Percentiles rank a stretch among this genome's conserved stretches.
Evolutionary conservation across 2,329 filamentous ascomycete species (phyloP).

Genomic region (Penicillium sp.): DNA sequence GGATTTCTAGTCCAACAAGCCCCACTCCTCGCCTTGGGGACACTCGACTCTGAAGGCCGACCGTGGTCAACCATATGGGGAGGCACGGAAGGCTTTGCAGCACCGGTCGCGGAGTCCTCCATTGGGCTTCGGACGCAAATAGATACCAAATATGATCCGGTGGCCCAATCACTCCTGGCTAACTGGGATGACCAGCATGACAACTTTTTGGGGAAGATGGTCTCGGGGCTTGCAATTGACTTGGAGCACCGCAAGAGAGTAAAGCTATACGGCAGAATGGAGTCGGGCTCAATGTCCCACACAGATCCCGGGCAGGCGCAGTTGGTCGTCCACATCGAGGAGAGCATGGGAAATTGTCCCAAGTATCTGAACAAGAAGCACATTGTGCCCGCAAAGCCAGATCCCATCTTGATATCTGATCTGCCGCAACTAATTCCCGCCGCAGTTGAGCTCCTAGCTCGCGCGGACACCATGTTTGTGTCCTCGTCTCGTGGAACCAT

Average conservation of each 20-base stretch:
- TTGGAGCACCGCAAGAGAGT: constrained; percentile 68
- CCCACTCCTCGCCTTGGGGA: constrained; percentile 72
- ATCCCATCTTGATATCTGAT: constrained; percentile 54
- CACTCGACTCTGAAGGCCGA: constrained; percentile 63
- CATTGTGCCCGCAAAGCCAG: constrained; percentile 57
- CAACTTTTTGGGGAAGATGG: constrained; percentile 47
- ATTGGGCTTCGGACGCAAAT: constrained; percentile 66
- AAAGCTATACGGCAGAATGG: constrained; percentile 71
- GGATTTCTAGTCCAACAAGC: constrained; percentile 61
- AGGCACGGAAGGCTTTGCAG: constrained; percentile 69
- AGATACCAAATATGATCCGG: constrained; percentile 67
- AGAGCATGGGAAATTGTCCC: constrained; percentile 77
- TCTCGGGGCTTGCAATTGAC: constrained; percentile 65
- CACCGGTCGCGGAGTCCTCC: constrained; percentile 61
- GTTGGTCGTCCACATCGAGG: constrained; percentile 68
- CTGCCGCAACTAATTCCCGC: constrained; percentile 19
- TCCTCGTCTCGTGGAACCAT: constrained; percentile 62
- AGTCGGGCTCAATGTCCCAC: constrained; percentile 59
- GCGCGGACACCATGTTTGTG: constrained; percentile 60
- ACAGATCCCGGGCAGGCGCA: constrained; percentile 45
- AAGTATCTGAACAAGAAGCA: constrained; percentile 81
- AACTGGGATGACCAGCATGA: constrained; percentile 17
- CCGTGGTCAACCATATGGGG: constrained; percentile 81
- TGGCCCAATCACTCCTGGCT: constrained; percentile 63
- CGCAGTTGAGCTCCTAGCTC: constrained; percentile 6